Percentiles rank a stretch among this genome's conserved stretches.
These are phyloP conservation scores for Candida dubliniensis DNA, from an alignment of 1,139 yeast genomes.

Conservation along the genomic window DNA sequence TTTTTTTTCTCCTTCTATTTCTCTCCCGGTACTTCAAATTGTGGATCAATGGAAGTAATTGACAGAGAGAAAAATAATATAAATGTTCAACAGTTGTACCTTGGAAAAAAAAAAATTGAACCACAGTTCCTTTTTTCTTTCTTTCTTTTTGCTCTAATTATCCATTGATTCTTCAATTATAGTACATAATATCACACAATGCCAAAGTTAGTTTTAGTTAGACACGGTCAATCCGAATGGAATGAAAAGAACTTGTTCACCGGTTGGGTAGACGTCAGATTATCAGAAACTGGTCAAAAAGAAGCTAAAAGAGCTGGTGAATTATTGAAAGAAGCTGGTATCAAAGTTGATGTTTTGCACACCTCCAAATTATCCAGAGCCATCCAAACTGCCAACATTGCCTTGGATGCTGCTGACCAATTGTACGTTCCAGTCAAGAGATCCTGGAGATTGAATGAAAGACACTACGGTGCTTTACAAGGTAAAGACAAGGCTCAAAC, in stretches of 20 bases:
- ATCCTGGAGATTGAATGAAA: conserved; percentile 97
- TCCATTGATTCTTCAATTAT: not conserved
- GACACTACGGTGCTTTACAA: conserved; percentile 98
- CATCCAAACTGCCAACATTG: conserved; percentile 96
- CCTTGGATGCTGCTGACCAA: conserved; percentile 86
- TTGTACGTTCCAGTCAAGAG: conserved; percentile 90
- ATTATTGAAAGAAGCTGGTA: conserved; percentile 82
- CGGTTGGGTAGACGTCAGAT: conserved; percentile 97
- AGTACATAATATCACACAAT: conserved; percentile 18
- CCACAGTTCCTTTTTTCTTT: not conserved
- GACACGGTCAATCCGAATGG: conserved; percentile 99
- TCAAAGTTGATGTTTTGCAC: conserved; percentile 83
- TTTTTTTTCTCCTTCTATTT: not conserved
- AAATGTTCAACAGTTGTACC: not conserved
- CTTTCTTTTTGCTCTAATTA: not conserved
- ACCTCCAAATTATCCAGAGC: conserved; percentile 95
- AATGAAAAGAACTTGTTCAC: conserved; percentile 97
- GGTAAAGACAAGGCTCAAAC: conserved; percentile 98
- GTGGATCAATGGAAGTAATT: conserved; percentile 1
- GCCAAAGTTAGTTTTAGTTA: conserved; percentile 77
- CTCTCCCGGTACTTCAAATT: not conserved
- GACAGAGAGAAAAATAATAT: not conserved
- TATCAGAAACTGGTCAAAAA: conserved; percentile 79
- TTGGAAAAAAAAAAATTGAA: not conserved
- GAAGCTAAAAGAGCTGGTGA: conserved; percentile 96